A percentile compares a stretch with the other conserved stretches of the same genome.
Conservation (phyloP, 306 rosid species). For the Quillaja saponaria region DNA sequence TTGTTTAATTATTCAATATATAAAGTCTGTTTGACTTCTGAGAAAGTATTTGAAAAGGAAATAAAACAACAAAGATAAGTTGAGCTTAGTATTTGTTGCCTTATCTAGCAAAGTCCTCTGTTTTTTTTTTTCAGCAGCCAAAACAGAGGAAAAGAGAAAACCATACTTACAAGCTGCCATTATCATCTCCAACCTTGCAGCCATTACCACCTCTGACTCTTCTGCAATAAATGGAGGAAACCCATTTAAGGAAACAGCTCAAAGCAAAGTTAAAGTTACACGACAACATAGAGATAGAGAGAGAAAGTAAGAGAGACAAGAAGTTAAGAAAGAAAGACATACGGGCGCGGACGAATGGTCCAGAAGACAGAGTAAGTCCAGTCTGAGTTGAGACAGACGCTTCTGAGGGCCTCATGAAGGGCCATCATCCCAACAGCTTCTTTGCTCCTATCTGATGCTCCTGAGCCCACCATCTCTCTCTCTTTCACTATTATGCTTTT, state of each 20-base stretch:
- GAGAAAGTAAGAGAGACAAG: not conserved
- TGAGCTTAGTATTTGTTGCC: not conserved
- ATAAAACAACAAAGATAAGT: not conserved
- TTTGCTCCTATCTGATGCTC: slow-evolving; percentile 94
- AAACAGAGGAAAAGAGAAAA: not conserved
- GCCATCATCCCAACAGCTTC: slow-evolving; percentile 99
- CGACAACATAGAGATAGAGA: slow-evolving; percentile 16
- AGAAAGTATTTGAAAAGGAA: not conserved
- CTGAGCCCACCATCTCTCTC: slow-evolving; percentile 99
- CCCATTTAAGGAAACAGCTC: slow-evolving; percentile 35
- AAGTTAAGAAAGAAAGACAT: slow-evolving; percentile 28
- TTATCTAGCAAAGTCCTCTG: not conserved
- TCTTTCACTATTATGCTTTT: slow-evolving; percentile 20
- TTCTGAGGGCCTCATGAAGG: slow-evolving; percentile 99
- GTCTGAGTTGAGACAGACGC: slow-evolving; percentile 67
- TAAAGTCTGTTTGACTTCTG: slow-evolving; percentile 1
- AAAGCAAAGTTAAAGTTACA: slow-evolving; percentile 24
- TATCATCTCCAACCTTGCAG: slow-evolving; percentile 99
- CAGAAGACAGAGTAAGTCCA: slow-evolving; percentile 99
- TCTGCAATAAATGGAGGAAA: slow-evolving; percentile 53
- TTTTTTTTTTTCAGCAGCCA: not conserved
- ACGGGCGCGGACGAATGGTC: slow-evolving; percentile 99
- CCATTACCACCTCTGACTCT: slow-evolving; percentile 97
- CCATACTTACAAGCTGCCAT: slow-evolving; percentile 80
- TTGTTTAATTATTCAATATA: not conserved